A percentile compares a stretch with the other conserved stretches of the same genome.
Conservation (phyloP, 2,329 filamentous ascomycete genomes). For the Colletotrichum gloeosporioides region DNA sequence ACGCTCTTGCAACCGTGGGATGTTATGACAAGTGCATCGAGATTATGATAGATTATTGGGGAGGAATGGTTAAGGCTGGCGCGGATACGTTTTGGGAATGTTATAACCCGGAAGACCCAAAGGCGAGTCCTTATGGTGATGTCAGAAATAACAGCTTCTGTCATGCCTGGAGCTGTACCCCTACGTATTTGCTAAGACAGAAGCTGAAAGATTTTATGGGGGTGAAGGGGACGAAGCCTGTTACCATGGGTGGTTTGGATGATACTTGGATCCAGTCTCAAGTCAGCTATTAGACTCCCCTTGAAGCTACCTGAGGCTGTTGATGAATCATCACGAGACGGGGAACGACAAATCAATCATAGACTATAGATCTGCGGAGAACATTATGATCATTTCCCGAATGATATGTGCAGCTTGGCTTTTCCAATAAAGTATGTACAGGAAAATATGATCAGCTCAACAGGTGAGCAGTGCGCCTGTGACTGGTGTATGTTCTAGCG, state of each 20-base stretch:
- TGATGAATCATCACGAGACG: not conserved
- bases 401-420: not conserved
- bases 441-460: not conserved
- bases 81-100: conserved; percentile 39
- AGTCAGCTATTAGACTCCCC: not conserved
- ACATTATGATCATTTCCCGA: not conserved
- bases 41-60: conserved; percentile 37
- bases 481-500: not conserved
- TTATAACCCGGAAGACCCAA: conserved; percentile 30
- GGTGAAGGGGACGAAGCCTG: not conserved
- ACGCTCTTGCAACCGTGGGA: conserved; percentile 29
- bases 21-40: conserved; percentile 29
- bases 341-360: not conserved
- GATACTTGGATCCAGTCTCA: not conserved
- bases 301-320: not conserved
- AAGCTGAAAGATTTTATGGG: conserved; percentile 11
- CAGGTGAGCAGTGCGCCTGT: not conserved
- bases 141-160: conserved; percentile 37
- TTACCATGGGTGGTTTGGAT: not conserved
- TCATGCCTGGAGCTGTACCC: conserved; percentile 38
- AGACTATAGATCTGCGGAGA: not conserved
- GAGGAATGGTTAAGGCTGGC: conserved; percentile 34
- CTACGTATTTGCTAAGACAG: conserved; percentile 30
- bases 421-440: conserved; percentile 5
- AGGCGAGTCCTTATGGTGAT: conserved; percentile 35